Evolutionary conservation across 1,284 basidiomycete species (phyloP), one percentile per base, ranked within the genome.

Genomic region (Ganoderma boninense): DNA sequence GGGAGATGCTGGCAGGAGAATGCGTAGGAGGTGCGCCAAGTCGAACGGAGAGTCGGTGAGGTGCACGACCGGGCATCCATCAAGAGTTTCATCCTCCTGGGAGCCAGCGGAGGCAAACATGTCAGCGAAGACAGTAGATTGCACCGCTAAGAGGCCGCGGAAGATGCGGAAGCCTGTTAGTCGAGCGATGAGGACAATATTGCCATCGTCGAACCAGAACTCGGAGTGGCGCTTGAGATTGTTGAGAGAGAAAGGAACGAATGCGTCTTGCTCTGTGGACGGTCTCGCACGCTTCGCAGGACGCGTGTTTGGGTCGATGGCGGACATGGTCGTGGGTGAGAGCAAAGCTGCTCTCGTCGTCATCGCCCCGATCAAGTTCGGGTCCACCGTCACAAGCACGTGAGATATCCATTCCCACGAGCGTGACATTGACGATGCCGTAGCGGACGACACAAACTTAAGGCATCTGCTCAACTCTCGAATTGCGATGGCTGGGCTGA

Each of bases 71-170:
- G 68, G 67, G 49, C 71, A 75, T 16, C 70, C 72, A 1, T 75
- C 71, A 8, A 74, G 29, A 8, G 20, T 16, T 32, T 64, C 59
- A 43, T 64, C 64, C 16, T 66, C 61, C 0, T 35, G 10, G 0
- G 75, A 70, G 26, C 66, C 71, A 18, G 76, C 66, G 3, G 72
- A n/a, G 4, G 63, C 29, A 40, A 77, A 75, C 49, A 77, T 61
- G 40, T 72, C 73, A 0, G 59, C 46, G 16, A 77, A 74, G 10
- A 75, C 64, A 2, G 56, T n/a, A 4, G 75, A 77, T 4, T 74
- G 69, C 8, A 46, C 32, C 2, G 72, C 70, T 2, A 77, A 71
- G 23, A 76, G 23, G 8, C 65, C 68, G 11, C 65, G 56, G 57
- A 71, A 70, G 11, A 76, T 68, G 16, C 69, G 69, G 56, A 75